Base-by-base conservation (phyloP, 2,329 filamentous ascomycete species). In the Xylariaceae sp. region DNA sequence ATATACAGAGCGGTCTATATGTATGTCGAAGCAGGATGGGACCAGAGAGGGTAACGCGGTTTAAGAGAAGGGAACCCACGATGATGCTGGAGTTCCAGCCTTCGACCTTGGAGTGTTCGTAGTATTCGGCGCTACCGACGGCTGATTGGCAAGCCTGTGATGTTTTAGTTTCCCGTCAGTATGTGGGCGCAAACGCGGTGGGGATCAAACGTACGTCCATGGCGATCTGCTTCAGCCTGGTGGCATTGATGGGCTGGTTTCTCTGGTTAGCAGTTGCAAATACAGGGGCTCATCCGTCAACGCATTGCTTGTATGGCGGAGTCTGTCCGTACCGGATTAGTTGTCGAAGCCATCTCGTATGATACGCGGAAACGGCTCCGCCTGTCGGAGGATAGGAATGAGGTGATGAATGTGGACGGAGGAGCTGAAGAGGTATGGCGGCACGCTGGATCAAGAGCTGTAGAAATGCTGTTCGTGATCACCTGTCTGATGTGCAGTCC, bases 61-160 rank as follows among this genome's bases (percentile, higher is more conserved):
- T 10, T 29, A 34, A n/a, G 30, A 41, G n/a, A 40, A 21, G 44
- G 19, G 19, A 32, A 76, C 83, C 65, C 81, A 95, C 91, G 72
- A 97, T 96, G 72, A 99, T 97, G 61, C 80, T 78, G 32, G 87
- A 87, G 77, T 97, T 97, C 92, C 92, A 97, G 64, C 84, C 76
- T 69, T 87, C 84, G 34, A 92, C 95, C 69, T 87, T 86, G 52
- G 84, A 74, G 73, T 97, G 94, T 61, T 95, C 88, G 76, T 99
- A 99, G 74, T 81, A 85, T 58, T 89, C 84, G 56, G 85, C 84
- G 59, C 74, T 80, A 58, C 84, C 83, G 65, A 97, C 82, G 55
- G 89, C 87, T 63, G 79, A 80, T 68, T 88, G 84, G 79, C 92
- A 96, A 63, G 90, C 92, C 91, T 96, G 53, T 57, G 49, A 4